Percentiles rank a stretch among this genome's conserved stretches.
These are phyloP conservation scores for Copromyces sp. DNA, from an alignment of 495 filamentous ascomycete genomes.

Conservation along the genomic window DNA sequence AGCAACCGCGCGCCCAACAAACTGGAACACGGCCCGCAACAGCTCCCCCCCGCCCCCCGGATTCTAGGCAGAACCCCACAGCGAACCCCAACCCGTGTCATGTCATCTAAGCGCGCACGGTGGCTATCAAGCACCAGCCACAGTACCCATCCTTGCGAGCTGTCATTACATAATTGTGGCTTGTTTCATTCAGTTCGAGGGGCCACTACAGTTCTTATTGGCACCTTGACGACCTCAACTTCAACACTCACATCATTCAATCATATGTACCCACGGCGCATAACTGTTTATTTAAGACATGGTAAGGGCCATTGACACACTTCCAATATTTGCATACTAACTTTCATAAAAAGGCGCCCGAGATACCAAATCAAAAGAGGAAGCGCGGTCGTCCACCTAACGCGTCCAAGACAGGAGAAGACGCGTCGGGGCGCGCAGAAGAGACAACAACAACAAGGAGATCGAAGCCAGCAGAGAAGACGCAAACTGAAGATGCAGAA, in stretches of 20 bases:
- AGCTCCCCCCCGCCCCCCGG: neutral
- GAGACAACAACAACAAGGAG: neutral
- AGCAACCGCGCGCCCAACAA: neutral
- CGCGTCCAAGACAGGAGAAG: constrained; percentile 26
- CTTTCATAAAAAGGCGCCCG: constrained; percentile 16
- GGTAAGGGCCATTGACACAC: constrained; percentile 6
- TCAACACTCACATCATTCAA: neutral
- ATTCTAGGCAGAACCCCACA: neutral
- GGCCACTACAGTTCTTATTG: neutral
- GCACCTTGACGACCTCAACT: neutral
- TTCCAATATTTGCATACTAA: constrained; percentile 1
- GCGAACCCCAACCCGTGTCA: neutral
- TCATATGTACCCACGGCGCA: constrained; percentile 3
- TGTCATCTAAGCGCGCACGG: neutral
- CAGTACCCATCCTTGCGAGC: neutral
- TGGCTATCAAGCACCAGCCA: neutral
- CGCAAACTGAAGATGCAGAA: neutral
- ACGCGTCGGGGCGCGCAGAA: constrained; percentile 22
- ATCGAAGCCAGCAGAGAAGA: neutral
- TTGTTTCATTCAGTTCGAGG: neutral
- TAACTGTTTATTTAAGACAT: constrained; percentile 9
- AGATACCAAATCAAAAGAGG: constrained; percentile 27
- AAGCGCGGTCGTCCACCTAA: constrained; percentile 31
- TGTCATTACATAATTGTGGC: neutral
- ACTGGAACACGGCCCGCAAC: neutral